Evolutionary conservation across 371 early-diverging fungal species (phyloP), one percentile per base, ranked within the genome.

Genomic region (Saksenaea oblongispora): DNA sequence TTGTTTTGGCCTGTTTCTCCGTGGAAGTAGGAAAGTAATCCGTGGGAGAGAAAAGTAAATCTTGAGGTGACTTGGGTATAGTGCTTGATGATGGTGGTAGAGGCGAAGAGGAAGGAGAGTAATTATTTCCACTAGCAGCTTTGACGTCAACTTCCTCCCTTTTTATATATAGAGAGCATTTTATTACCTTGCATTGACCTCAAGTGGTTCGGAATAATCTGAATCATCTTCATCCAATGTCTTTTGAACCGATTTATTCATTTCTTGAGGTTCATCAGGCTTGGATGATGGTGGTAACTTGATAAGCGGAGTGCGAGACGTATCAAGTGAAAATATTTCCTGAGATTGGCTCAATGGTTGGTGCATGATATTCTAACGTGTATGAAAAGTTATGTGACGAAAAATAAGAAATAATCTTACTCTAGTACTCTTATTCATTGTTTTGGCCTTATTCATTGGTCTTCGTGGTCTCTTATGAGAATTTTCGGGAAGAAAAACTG

Each of bases 101-200:
- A 31, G 31, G 31, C 4, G 31, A 2, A 31, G 31, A 7, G 31
- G 31, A 2, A 31, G 31, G 31, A 31, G 31, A 31, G 7, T 31
- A 7, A 31, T 31, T 7, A 24, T 22, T 47, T 22, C 44, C 59
- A n/a, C 44, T 59, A 26, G 56, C 56, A 18, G 39, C 47, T 26
- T 42, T 59, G 39, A 22, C 37, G 39, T 34, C 58, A 31, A 34
- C 39, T 22, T 58, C 26, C 10, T 39, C 37, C 26, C 39, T n/a
- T n/a, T n/a, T 39, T n/a, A 1, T 39, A 2, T 39, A 5, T 13
- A 8, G 13, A 5, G 36, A 8, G 5, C 11, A 14, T n/a, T 1
- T 22, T 47, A 17, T 47, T 47, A 47, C 51, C 51, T 47, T 47
- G 51, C 22, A 47, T 47, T 17, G 24, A 47, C 51, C 51, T 47